Base-by-base conservation (phyloP, 2,329 filamentous ascomycete species). In the Colletotrichum tropicicola region DNA sequence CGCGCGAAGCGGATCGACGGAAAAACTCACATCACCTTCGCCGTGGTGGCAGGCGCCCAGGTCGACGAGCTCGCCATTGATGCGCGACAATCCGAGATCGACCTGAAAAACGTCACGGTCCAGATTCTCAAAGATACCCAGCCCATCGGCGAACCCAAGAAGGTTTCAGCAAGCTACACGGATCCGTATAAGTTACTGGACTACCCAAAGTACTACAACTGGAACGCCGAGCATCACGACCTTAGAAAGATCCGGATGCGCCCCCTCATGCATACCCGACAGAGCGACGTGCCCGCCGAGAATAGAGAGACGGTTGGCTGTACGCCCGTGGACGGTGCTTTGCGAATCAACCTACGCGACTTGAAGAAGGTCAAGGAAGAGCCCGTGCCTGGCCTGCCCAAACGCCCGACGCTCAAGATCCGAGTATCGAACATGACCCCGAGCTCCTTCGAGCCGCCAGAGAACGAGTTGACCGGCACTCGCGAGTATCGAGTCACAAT, bases 21-120 rank as follows among this genome's bases (percentile, higher is more conserved):
- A 53, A 91, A 87, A 68, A 93, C 92, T 8, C 91, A 94, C 70
- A 91, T 99, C 70, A 91, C 90, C 28, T 88, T 98, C 57, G 90
- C 91, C 70, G 82, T 86, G 62, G 82, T 87, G 64, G 83, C 83
- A 70, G 41, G 41, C 61, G 32, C 87, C 64, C 87, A 88, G 55
- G 82, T 90, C 41, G 80, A 85, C 48, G 83, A 85, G 55, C 81
- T 91, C 43, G 80, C 77, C 25, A 82, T 91, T 66, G 87, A 91
- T 72, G 88, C 87, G 23, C 87, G 87, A 8, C 86, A 91, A 70
- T 89, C 85, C 75, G 78, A 85, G 5, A 87, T 91, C 70, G 83
- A 87, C 64, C 78, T 81, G 5, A 73, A 80, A 4, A 82, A 83
- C 56, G 81, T 90, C 59, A 85, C 81, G 44, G 82, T 91, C 45